A percentile compares a stretch with the other conserved stretches of the same genome.
phyloP scores from a whole-genome alignment of 2,329 filamentous ascomycete species.

The Ceratocystis ficicola region DNA sequence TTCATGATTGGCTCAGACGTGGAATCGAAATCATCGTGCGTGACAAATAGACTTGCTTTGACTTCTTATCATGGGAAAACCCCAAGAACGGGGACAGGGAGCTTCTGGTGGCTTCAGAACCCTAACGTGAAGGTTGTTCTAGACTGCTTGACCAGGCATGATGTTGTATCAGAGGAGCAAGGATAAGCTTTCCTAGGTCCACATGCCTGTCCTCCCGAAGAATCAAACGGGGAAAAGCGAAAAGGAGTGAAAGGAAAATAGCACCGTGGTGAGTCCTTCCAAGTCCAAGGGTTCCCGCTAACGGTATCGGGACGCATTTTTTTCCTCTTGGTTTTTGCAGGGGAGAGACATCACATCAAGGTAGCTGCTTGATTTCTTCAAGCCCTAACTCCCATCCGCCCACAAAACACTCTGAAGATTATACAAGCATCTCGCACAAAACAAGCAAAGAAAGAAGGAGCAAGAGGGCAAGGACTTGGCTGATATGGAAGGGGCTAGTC shows the following conservation, averaged over 20 bases:
- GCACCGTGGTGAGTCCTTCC: too few relatives aligned
- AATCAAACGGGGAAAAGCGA: too few relatives aligned
- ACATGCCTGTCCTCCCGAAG: too few relatives aligned
- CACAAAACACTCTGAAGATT: neutral
- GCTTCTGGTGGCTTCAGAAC: neutral
- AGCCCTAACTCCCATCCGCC: neutral
- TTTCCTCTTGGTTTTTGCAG: too few relatives aligned
- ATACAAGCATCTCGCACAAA: neutral
- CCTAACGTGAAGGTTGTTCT: neutral
- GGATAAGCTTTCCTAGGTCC: too few relatives aligned
- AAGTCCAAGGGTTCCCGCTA: too few relatives aligned
- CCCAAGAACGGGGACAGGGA: neutral
- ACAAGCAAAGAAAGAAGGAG: neutral
- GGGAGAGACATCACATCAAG: too few relatives aligned
- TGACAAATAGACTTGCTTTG: neutral
- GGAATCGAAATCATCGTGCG: neutral
- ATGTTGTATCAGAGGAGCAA: too few relatives aligned
- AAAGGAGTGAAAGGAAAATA: too few relatives aligned
- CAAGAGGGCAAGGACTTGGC: neutral
- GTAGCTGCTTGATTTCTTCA: neutral
- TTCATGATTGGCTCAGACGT: neutral
- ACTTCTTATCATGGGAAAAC: neutral
- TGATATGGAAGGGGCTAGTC: neutral
- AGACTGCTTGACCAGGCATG: neutral
- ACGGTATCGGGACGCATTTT: too few relatives aligned